Conservation (phyloP, 768 basidiomycete genomes). For the Collybia sp. region DNA sequence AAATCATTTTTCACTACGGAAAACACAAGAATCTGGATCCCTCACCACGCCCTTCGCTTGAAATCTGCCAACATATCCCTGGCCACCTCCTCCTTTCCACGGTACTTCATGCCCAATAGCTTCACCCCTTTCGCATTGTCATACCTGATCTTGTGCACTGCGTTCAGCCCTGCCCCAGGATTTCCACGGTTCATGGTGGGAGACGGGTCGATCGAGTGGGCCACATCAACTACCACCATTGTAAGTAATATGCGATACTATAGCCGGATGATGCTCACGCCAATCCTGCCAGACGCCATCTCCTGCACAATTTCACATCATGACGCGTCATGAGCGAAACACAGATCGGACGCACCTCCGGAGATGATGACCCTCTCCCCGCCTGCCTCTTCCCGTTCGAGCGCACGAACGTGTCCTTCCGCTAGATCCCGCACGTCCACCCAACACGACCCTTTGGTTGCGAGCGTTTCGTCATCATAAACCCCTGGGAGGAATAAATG, state of each 20-base stretch:
- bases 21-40: too few relatives aligned
- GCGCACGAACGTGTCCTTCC: conserved; percentile 42
- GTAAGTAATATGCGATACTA: neutral
- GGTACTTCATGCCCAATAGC: conserved; percentile 38
- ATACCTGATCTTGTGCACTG: conserved; percentile 21
- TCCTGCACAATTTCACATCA: neutral
- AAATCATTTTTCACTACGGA: too few relatives aligned
- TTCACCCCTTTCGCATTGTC: conserved; percentile 30
- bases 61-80: conserved; percentile 38
- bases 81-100: conserved; percentile 31
- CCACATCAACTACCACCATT: conserved; percentile 26
- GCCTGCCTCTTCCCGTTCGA: conserved; percentile 41
- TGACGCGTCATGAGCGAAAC: neutral
- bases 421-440: conserved; percentile 47
- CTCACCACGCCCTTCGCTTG: conserved; percentile 36
- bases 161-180: conserved; percentile 22
- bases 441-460: conserved; percentile 18
- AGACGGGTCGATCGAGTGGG: conserved; percentile 25
- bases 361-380: conserved; percentile 48
- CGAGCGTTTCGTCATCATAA: conserved; percentile 15
- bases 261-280: conserved; percentile 11
- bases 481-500: conserved; percentile 18
- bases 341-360: conserved; percentile 12
- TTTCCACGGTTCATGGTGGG: conserved; percentile 23
- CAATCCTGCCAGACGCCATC: conserved; percentile 22